Percentiles rank a stretch among this genome's conserved stretches.
These are phyloP conservation scores for Agaricus sinodeliciosus DNA, from an alignment of 768 basidiomycete genomes.

Conservation along the genomic window DNA sequence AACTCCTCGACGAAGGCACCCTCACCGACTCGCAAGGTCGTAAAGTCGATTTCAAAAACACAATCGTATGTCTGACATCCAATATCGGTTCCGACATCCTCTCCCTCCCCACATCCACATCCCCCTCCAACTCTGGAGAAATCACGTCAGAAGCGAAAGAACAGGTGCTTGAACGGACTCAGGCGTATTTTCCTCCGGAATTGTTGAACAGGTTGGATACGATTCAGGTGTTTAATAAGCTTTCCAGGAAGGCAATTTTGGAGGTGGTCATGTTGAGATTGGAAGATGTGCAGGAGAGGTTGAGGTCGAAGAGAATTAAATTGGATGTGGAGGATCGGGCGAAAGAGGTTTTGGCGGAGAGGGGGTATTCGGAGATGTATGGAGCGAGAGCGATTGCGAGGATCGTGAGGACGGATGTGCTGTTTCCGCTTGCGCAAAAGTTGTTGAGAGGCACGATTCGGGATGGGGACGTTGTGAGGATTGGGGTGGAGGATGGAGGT, in stretches of 20 bases:
- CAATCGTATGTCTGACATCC: conserved; percentile 86
- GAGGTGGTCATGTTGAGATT: conserved; percentile 74
- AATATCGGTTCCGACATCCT: conserved; percentile 84
- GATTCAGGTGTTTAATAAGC: conserved; percentile 87
- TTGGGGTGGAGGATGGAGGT: conserved; percentile 46
- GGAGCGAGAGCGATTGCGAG: conserved; percentile 85
- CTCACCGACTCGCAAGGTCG: conserved; percentile 90
- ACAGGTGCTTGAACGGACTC: conserved; percentile 68
- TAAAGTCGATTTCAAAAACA: conserved; percentile 93
- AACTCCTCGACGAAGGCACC: conserved; percentile 86
- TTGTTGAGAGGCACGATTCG: conserved; percentile 74
- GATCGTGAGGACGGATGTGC: conserved; percentile 75
- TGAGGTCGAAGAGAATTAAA: conserved; percentile 59
- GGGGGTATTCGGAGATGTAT: conserved; percentile 81
- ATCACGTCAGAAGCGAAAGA: conserved; percentile 55
- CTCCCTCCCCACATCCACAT: conserved; percentile 48
- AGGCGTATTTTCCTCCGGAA: conserved; percentile 85
- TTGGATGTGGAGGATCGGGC: conserved; percentile 64
- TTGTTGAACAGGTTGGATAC: conserved; percentile 85
- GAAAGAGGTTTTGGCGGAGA: conserved; percentile 59
- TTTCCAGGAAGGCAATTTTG: conserved; percentile 67
- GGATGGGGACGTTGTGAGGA: conserved; percentile 61
- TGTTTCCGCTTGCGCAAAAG: conserved; percentile 79
- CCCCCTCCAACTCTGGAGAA: conserved; percentile 35
- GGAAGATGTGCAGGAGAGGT: conserved; percentile 60